Evolutionary conservation across 371 early-diverging fungal genomes (phyloP).

Genomic region (Vairimorpha apis): DNA sequence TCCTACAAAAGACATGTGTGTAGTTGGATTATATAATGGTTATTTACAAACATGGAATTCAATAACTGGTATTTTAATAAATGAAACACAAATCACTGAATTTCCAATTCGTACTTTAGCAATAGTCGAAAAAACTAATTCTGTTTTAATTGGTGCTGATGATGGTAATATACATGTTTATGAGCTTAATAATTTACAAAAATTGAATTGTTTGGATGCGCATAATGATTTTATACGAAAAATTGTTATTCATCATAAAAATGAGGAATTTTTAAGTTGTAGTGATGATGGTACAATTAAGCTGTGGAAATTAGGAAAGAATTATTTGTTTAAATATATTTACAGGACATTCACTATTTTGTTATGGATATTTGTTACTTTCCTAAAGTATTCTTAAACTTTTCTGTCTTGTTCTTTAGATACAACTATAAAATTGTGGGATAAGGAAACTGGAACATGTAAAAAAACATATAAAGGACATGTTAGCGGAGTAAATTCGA

Average conservation of each 20-base stretch:
- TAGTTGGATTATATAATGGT: slow-evolving; percentile 56
- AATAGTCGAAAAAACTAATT: slow-evolving; percentile 44
- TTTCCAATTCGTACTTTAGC: slow-evolving; percentile 52
- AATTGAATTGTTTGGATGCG: slow-evolving; percentile 46
- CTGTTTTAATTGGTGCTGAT: slow-evolving; percentile 53
- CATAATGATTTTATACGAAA: slow-evolving; percentile 61
- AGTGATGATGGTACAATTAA: slow-evolving; percentile 60
- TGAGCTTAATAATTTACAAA: slow-evolving; percentile 51
- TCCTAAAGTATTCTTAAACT: slow-evolving; percentile 36
- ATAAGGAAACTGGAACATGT: slow-evolving; percentile 34
- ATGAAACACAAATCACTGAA: slow-evolving; percentile 48
- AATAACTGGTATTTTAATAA: slow-evolving; percentile 23
- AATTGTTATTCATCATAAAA: slow-evolving; percentile 47
- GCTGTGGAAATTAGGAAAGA: slow-evolving; percentile 53
- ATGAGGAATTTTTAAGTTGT: slow-evolving; percentile 46
- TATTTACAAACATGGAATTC: slow-evolving; percentile 56
- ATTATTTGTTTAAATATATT: slow-evolving; percentile 30
- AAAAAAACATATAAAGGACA: slow-evolving; percentile 47
- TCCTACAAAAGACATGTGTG: slow-evolving; percentile 45
- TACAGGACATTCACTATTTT: slow-evolving; percentile 60
- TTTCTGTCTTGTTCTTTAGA: slow-evolving; percentile 58
- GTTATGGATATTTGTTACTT: slow-evolving; percentile 58
- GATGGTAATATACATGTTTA: slow-evolving; percentile 52
- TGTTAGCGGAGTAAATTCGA: slow-evolving; percentile 37
- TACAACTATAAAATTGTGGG: slow-evolving; percentile 52